Conservation (phyloP, 495 filamentous ascomycete genomes). For the Hypoxylon intermedium region DNA sequence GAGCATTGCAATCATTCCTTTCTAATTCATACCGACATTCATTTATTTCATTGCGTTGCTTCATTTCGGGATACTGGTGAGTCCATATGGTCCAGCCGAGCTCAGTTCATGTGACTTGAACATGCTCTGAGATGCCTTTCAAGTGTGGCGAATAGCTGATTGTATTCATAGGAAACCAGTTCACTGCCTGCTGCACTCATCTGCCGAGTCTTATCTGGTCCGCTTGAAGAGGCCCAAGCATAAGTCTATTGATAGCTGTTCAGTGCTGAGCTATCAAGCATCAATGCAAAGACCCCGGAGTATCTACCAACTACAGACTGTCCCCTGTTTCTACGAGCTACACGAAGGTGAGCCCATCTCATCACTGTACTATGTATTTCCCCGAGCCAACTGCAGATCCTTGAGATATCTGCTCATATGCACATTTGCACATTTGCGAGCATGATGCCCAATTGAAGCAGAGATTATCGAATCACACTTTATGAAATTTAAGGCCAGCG, state of each 20-base stretch:
- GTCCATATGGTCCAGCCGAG: neutral
- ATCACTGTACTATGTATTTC: slow-evolving; percentile 11
- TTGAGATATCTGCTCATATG: slow-evolving; percentile 2
- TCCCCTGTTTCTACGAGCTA: slow-evolving; percentile 21
- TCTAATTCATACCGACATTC: slow-evolving; percentile 13
- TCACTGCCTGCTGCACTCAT: neutral
- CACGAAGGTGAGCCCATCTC: slow-evolving; percentile 27
- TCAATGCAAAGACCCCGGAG: slow-evolving; percentile 1
- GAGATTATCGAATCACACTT: slow-evolving; percentile 26
- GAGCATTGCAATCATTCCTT: slow-evolving; percentile 9
- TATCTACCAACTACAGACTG: neutral
- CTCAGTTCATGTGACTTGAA: neutral
- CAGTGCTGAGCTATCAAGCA: slow-evolving; percentile 5
- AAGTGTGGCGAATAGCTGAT: slow-evolving; percentile 11
- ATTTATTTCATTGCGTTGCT: slow-evolving; percentile 19
- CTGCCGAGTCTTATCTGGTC: slow-evolving; percentile 6
- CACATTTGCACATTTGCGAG: neutral
- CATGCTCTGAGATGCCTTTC: neutral
- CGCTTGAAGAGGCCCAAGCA: slow-evolving; percentile 9
- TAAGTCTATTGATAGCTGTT: slow-evolving; percentile 10
- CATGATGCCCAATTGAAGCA: slow-evolving; percentile 20
- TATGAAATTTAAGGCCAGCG: slow-evolving; percentile 10
- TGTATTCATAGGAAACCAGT: slow-evolving; percentile 16
- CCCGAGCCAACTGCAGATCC: slow-evolving; percentile 11
- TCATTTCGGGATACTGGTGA: slow-evolving; percentile 12